Evolutionary conservation across 2,329 filamentous ascomycete species (phyloP).

Genomic region (Colletotrichum camelliae): DNA sequence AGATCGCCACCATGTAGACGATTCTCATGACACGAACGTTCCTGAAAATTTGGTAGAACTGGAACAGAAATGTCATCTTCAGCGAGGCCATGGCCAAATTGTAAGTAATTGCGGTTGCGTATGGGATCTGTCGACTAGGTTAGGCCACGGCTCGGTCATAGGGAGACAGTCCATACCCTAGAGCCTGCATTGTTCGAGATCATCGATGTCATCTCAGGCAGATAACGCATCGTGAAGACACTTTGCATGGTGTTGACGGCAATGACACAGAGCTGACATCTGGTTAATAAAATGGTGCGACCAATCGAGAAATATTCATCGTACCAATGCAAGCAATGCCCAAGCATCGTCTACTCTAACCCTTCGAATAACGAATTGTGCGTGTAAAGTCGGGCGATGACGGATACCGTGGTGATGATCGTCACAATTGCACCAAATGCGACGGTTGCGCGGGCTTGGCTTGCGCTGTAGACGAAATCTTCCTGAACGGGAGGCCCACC

Average conservation of each 20-base stretch:
- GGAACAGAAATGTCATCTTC: constrained; percentile 4
- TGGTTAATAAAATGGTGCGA: neutral
- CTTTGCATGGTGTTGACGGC: neutral
- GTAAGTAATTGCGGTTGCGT: neutral
- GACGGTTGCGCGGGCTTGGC: neutral
- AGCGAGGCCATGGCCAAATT: neutral
- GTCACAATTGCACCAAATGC: neutral
- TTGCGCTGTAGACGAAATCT: neutral
- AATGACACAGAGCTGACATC: neutral
- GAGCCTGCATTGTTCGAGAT: neutral
- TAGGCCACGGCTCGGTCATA: neutral
- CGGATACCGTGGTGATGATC: neutral
- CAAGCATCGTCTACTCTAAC: neutral
- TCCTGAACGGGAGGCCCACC: neutral
- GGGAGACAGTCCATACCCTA: neutral
- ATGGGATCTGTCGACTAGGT: neutral
- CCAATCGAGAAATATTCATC: neutral
- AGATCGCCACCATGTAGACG: constrained; percentile 1
- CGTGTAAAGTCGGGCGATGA: neutral
- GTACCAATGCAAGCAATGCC: neutral
- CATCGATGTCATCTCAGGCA: neutral
- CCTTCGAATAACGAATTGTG: neutral
- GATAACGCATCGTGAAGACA: neutral
- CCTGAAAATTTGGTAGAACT: constrained; percentile 1
- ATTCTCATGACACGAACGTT: neutral